These are phyloP conservation scores for Oidiodendron maius DNA, from an alignment of 495 filamentous ascomycete genomes.

Conservation along the genomic window DNA sequence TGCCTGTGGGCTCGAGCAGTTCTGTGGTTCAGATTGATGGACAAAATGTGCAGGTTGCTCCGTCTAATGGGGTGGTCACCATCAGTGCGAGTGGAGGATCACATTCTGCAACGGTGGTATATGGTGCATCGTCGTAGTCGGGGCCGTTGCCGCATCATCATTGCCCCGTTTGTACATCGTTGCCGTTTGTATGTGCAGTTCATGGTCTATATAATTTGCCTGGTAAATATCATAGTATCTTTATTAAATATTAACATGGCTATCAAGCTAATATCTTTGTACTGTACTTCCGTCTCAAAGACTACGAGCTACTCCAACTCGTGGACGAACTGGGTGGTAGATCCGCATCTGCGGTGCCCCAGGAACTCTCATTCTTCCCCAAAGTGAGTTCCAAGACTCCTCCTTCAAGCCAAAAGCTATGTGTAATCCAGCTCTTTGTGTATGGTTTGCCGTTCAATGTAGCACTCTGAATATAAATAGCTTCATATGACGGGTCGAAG, in stretches of 20 bases:
- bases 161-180: too few species aligned
- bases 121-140: neutral
- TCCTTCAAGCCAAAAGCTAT: conserved; percentile 68
- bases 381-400: conserved; percentile 62
- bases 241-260: too few species aligned
- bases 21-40: neutral
- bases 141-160: too few species aligned
- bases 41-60: neutral
- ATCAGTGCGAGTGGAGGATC: neutral
- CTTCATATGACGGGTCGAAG: conserved; percentile 57
- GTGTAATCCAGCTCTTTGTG: conserved; percentile 64
- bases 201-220: too few species aligned
- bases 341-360: conserved; percentile 60
- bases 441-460: conserved; percentile 60
- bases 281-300: too few species aligned
- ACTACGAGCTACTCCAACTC: too few species aligned
- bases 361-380: conserved; percentile 59
- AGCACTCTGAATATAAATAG: conserved; percentile 66
- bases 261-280: too few species aligned
- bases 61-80: neutral
- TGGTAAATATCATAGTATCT: too few species aligned
- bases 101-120: neutral
- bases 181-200: too few species aligned
- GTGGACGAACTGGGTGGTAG: conserved; percentile 51
- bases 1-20: conserved; percentile 24